phyloP scores from a whole-genome alignment of 306 rosid genomes.

The Quercus parvula region DNA sequence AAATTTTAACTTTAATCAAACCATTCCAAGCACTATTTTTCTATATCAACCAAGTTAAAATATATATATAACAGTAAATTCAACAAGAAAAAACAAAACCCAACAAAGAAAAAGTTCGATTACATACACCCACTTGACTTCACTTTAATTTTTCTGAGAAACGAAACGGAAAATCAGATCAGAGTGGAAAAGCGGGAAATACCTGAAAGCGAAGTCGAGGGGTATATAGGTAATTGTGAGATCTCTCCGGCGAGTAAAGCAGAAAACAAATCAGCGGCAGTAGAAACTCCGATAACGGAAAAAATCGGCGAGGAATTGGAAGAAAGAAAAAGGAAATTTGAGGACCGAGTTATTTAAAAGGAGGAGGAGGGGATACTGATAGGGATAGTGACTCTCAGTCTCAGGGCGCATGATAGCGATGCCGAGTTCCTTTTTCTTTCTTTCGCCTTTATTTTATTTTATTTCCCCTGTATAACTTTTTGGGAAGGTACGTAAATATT shows the following conservation, averaged over 20 bases:
- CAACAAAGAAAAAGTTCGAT: conserved; percentile 10
- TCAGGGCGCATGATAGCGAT: conserved; percentile 46
- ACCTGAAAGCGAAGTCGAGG: conserved; percentile 27
- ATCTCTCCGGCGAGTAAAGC: conserved; percentile 35
- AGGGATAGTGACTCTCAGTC: conserved; percentile 33
- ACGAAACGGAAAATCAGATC: conserved; percentile 44
- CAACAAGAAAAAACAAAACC: not conserved
- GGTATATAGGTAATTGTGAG: not conserved
- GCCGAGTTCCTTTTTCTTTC: not conserved
- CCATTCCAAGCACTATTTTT: not conserved
- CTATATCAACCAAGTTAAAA: too few species aligned
- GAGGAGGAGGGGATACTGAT: conserved; percentile 16
- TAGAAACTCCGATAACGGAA: conserved; percentile 29
- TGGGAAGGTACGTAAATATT: not conserved
- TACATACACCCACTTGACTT: too few species aligned
- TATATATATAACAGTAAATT: too few species aligned
- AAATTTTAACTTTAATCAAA: not conserved
- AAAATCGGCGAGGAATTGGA: conserved; percentile 43
- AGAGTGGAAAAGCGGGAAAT: conserved; percentile 6
- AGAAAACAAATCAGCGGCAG: conserved; percentile 30
- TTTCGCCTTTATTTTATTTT: not conserved
- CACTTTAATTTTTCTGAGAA: not conserved
- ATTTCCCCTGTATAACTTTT: not conserved
- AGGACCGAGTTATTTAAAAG: conserved; percentile 52
- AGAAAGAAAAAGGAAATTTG: conserved; percentile 1